Base-by-base conservation (phyloP, 129 eudicot species). In the Oenanthe sinensis region DNA sequence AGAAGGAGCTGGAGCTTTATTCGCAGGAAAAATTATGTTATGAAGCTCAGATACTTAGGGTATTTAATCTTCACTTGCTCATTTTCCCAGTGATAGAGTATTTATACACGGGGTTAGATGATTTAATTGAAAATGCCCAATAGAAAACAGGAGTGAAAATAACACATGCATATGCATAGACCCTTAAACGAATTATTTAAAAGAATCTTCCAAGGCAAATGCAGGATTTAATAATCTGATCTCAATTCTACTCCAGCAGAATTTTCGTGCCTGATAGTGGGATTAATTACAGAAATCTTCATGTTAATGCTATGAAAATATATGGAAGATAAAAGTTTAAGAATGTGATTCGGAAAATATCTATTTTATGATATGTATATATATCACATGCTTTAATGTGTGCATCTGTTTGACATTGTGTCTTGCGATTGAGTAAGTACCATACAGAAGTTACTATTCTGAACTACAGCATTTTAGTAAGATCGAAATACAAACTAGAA, bases 31-130 rank as follows among this genome's bases (percentile, higher is more conserved):
- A 90, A 69, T 81, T 91, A 74, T 95, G 98, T 80, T 95, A 90
- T 71, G 98, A 95, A 87, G 97, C 98, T 73, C 98, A 95, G 83
- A 90, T 95, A 83, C 79, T 95, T 24, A 87, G 97, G 96, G 98
- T 95, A 87, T 63, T 20, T 20, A 62, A 37, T 12, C 78, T 82
- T 77, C 2, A 44, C 54, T 72, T 72, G 37, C 20, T 44, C 28
- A 10, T 43, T 42, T 44, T 11, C 20, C 3, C 8, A 20, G 36
- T 44, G 22, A 12, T 42, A 17, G 28, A 37, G 49, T 42, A 44
- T 44, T 43, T 72, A 3, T 20, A 26, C 40, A 65, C 10, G 20
- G 17, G 20, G 40, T 12, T 65, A 28, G 71, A 16, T 26, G 9
- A 28, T 65, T 4, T 4, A 26, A 67, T 0, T 33, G 10, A 33